A percentile compares a stretch with the other conserved stretches of the same genome.
Conservation (phyloP, 495 filamentous ascomycete genomes). For the Talaromyces borbonicus region DNA sequence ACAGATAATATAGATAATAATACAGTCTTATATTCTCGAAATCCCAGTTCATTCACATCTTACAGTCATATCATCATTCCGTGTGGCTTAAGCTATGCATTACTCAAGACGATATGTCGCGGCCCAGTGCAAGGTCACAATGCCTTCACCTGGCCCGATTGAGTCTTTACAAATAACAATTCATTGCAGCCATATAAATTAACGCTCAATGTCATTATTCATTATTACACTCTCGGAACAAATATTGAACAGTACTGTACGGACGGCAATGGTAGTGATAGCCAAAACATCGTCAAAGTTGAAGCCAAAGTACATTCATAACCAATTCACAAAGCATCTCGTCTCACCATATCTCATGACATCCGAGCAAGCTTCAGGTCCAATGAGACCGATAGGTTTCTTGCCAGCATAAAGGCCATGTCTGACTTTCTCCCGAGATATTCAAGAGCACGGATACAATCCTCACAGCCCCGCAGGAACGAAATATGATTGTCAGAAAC, state of each 20-base stretch:
- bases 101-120: too few relatives aligned
- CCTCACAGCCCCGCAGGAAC: conserved; percentile 16
- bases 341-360: not conserved
- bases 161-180: too few relatives aligned
- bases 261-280: not conserved
- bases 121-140: too few relatives aligned
- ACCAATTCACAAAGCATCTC: not conserved
- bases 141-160: too few relatives aligned
- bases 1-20: too few relatives aligned
- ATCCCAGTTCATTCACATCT: too few relatives aligned
- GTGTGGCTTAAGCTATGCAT: too few relatives aligned
- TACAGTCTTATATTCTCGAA: too few relatives aligned
- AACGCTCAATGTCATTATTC: not conserved
- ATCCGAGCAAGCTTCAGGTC: conserved; percentile 1
- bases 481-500: not conserved
- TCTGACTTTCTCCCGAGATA: conserved; percentile 36
- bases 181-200: too few relatives aligned
- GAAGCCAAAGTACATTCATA: not conserved
- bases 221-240: not conserved
- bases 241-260: not conserved
- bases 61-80: too few relatives aligned
- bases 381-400: not conserved
- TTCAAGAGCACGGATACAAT: conserved; percentile 30
- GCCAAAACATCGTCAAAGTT: not conserved
- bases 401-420: conserved; percentile 20